Conservation (phyloP, 441 rosid species). For the Eruca vesicaria region DNA sequence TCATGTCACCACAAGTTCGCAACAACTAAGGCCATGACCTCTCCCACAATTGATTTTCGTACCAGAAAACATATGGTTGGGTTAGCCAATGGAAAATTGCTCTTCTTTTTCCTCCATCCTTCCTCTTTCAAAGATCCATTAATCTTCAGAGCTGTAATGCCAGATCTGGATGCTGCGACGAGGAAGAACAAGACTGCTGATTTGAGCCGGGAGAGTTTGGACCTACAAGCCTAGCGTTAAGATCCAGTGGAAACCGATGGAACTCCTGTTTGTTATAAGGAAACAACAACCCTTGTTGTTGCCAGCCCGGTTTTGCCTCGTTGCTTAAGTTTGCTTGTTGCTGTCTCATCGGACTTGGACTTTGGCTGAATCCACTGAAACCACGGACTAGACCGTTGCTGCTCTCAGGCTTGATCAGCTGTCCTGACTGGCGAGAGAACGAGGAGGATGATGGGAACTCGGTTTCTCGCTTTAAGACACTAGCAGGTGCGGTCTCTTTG, state of each 20-base stretch:
- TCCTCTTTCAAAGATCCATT: not conserved
- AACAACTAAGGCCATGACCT: slow-evolving; percentile 32
- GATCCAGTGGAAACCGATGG: slow-evolving; percentile 53
- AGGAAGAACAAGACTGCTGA: slow-evolving; percentile 50
- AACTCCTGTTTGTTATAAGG: slow-evolving; percentile 41
- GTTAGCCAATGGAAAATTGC: slow-evolving; percentile 27
- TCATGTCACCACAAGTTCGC: slow-evolving; percentile 23
- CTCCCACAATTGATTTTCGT: slow-evolving; percentile 6
- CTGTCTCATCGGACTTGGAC: slow-evolving; percentile 28
- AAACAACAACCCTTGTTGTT: slow-evolving; percentile 40
- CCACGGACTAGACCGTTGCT: slow-evolving; percentile 32
- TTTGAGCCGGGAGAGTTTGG: slow-evolving; percentile 65
- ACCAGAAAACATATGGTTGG: slow-evolving; percentile 23
- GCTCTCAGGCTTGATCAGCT: slow-evolving; percentile 29
- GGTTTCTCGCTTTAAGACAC: slow-evolving; percentile 35
- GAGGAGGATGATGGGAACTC: slow-evolving; percentile 34
- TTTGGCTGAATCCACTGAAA: slow-evolving; percentile 32
- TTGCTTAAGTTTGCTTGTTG: slow-evolving; percentile 34
- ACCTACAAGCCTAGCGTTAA: slow-evolving; percentile 53
- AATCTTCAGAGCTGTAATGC: slow-evolving; percentile 68
- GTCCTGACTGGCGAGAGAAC: slow-evolving; percentile 33
- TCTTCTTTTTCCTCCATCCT: too few species aligned
- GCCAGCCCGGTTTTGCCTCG: slow-evolving; percentile 27
- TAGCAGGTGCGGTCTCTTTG: slow-evolving; percentile 32
- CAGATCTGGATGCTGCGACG: slow-evolving; percentile 74